phyloP scores from a whole-genome alignment of 495 filamentous ascomycete genomes.

The Neurospora discreta region DNA sequence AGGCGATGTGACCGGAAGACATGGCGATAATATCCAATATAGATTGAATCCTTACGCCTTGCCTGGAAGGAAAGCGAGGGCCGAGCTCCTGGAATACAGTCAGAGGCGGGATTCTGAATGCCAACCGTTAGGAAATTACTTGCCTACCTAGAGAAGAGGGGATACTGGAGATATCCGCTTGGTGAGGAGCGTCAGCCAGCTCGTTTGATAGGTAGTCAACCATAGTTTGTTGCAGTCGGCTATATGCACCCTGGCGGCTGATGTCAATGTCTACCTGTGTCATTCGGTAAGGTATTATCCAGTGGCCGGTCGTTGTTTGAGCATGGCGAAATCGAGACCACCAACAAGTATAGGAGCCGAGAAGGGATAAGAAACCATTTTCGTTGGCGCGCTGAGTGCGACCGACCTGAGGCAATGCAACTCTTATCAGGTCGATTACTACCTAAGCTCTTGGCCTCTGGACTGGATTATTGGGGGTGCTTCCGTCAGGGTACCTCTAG shows the following conservation, averaged over 20 bases:
- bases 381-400: background rate
- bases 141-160: background rate
- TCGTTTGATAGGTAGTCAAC: background rate
- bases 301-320: background rate
- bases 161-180: background rate
- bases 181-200: background rate
- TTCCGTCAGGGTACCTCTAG: background rate
- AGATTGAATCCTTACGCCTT: background rate
- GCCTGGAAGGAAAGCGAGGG: background rate
- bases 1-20: slow-evolving; percentile 1
- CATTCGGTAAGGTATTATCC: background rate
- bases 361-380: background rate
- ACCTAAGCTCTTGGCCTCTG: background rate
- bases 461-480: background rate
- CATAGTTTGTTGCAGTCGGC: background rate
- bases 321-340: background rate
- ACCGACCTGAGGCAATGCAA: background rate
- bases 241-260: background rate
- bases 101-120: background rate
- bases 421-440: background rate
- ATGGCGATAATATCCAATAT: background rate
- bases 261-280: background rate
- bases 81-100: background rate
- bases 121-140: background rate
- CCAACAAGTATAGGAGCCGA: background rate